These are phyloP conservation scores for Cladophialophora bantiana DNA, from an alignment of 2,329 filamentous ascomycete genomes.

Conservation along the genomic window DNA sequence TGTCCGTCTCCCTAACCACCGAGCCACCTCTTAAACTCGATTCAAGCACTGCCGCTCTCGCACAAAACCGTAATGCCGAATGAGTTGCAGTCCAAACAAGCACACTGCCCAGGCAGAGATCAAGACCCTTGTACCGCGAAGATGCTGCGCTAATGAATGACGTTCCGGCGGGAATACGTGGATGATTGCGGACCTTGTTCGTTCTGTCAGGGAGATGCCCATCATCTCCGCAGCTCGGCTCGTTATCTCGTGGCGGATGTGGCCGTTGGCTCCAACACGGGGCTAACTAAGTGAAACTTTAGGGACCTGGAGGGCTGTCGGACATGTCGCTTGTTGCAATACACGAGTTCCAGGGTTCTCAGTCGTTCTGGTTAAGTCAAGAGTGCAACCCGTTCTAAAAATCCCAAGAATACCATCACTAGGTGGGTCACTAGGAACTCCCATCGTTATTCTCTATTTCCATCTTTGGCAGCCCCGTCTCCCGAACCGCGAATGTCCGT, in stretches of 20 bases:
- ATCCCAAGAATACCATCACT: background rate
- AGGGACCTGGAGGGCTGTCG: background rate
- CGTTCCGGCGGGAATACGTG: background rate
- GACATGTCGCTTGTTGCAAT: background rate
- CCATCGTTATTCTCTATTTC: background rate
- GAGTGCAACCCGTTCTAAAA: background rate
- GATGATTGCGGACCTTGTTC: background rate
- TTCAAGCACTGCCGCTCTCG: too few relatives aligned
- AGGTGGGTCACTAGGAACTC: background rate
- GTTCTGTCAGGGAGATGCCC: background rate
- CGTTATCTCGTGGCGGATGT: conserved; percentile 1
- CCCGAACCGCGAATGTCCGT: background rate
- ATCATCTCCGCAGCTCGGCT: background rate
- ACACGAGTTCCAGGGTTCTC: background rate
- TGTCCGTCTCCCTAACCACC: too few relatives aligned
- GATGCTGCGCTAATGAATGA: background rate
- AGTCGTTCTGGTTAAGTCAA: background rate
- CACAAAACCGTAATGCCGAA: too few relatives aligned
- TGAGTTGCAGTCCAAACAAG: too few relatives aligned
- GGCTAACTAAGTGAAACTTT: background rate
- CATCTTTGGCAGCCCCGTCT: background rate
- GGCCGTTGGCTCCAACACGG: background rate
- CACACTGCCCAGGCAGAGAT: too few relatives aligned
- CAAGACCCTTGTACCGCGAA: too few relatives aligned
- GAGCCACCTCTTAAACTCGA: too few relatives aligned